Conservation (phyloP, 2,329 filamentous ascomycete species). For the Myriangium duriaei region DNA sequence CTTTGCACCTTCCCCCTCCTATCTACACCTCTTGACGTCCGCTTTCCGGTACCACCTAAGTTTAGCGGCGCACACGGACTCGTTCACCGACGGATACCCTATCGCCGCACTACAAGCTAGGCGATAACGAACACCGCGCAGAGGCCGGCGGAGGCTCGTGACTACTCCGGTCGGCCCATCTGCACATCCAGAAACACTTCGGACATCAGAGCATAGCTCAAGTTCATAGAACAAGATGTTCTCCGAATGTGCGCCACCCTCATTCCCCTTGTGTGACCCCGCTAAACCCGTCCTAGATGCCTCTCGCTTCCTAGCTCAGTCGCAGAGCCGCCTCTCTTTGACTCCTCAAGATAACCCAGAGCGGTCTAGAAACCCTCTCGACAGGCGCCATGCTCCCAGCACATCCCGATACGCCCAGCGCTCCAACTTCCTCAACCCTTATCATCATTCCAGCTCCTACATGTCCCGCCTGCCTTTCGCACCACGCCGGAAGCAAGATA, state of each 20-base stretch:
- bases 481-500: slow-evolving; percentile 53
- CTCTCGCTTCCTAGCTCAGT: slow-evolving; percentile 91
- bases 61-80: no score
- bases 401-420: slow-evolving; percentile 35
- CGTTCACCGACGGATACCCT: no score
- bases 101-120: not conserved
- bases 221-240: slow-evolving; percentile 45
- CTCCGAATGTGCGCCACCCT: slow-evolving; percentile 64
- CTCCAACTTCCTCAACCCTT: slow-evolving; percentile 55
- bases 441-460: slow-evolving; percentile 56
- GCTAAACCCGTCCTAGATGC: slow-evolving; percentile 52
- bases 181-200: not conserved
- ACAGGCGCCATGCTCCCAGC: slow-evolving; percentile 32
- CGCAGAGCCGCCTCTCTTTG: slow-evolving; percentile 77
- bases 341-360: slow-evolving; percentile 32
- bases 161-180: not conserved
- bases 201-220: not conserved
- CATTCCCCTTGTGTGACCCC: slow-evolving; percentile 29
- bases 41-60: no score
- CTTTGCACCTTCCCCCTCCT: slow-evolving; percentile 1
- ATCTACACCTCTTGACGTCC: not conserved
- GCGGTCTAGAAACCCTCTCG: slow-evolving; percentile 37
- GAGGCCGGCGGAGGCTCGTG: not conserved
- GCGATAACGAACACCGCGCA: not conserved
- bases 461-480: slow-evolving; percentile 67